phyloP scores from a whole-genome alignment of 305 asterid genomes.

The Fraxinus sp. region DNA sequence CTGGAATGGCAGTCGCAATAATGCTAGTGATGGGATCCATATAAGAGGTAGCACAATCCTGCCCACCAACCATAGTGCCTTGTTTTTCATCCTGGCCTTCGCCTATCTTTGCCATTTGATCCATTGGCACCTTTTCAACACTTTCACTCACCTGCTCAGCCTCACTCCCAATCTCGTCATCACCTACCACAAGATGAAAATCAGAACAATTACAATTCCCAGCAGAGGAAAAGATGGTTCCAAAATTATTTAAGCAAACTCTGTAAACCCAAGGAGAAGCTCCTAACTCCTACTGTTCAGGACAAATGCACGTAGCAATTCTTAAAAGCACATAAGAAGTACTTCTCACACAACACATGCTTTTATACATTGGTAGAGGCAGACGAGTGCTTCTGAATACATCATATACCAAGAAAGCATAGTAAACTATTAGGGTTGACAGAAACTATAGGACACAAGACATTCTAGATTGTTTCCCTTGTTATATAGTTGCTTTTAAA shows the following conservation, averaged over 20 bases:
- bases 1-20: background rate
- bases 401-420: background rate
- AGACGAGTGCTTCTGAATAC: background rate
- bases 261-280: background rate
- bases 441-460: background rate
- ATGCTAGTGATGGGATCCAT: background rate
- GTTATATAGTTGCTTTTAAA: background rate
- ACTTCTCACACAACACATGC: background rate
- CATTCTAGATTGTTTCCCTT: background rate
- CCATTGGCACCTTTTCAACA: background rate
- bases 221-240: background rate
- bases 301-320: background rate
- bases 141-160: background rate
- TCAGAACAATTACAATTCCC: slow-evolving; percentile 5
- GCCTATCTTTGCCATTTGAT: background rate
- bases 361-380: background rate
- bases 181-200: slow-evolving; percentile 6
- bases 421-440: background rate
- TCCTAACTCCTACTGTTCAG: background rate
- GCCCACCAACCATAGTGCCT: background rate
- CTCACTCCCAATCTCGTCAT: slow-evolving; percentile 10
- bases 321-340: background rate
- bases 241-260: slow-evolving; percentile 13
- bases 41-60: background rate
- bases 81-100: slow-evolving; percentile 12